Percentiles rank a stretch among this genome's conserved stretches.
phyloP scores from a whole-genome alignment of 2,329 filamentous ascomycete genomes.

The Mycosphaerella sp. region DNA sequence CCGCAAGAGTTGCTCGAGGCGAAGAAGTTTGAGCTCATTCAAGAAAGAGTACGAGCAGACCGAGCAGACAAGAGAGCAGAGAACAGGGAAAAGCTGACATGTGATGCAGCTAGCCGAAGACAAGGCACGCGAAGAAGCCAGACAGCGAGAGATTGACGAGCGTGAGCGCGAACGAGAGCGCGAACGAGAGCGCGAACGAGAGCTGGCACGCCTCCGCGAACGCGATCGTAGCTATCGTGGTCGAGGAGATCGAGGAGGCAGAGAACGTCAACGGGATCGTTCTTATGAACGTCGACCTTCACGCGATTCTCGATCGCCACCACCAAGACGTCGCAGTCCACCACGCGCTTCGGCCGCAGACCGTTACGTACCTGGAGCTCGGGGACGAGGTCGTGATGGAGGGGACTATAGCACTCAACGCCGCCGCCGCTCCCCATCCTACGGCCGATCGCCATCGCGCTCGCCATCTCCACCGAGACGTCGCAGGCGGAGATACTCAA shows the following conservation, averaged over 20 bases:
- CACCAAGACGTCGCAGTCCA: constrained; percentile 40
- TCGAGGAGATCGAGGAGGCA: constrained; percentile 38
- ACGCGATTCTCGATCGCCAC: constrained; percentile 48
- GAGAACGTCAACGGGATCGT: constrained; percentile 37
- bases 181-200: constrained; percentile 68
- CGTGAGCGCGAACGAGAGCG: constrained; percentile 67
- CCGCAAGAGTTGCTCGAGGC: constrained; percentile 91
- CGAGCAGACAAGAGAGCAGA: background rate
- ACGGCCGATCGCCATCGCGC: constrained; percentile 22
- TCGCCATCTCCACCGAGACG: constrained; percentile 30
- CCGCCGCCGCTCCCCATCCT: constrained; percentile 28
- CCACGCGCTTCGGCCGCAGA: constrained; percentile 46
- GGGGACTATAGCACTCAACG: constrained; percentile 33
- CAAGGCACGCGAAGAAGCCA: constrained; percentile 68
- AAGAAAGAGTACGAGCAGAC: constrained; percentile 69
- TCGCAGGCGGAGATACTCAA: constrained; percentile 20
- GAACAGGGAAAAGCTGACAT: background rate
- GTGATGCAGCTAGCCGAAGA: constrained; percentile 68
- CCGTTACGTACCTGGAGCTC: constrained; percentile 50
- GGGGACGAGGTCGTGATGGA: constrained; percentile 31
- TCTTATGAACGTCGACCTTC: constrained; percentile 46
- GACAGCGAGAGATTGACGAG: constrained; percentile 63
- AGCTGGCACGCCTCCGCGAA: constrained; percentile 61
- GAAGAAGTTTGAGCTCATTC: constrained; percentile 89
- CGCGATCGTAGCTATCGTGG: constrained; percentile 48